Evolutionary conservation across 2,329 filamentous ascomycete species (phyloP), one percentile per base, ranked within the genome.

Genomic region (Beauveria bassiana): DNA sequence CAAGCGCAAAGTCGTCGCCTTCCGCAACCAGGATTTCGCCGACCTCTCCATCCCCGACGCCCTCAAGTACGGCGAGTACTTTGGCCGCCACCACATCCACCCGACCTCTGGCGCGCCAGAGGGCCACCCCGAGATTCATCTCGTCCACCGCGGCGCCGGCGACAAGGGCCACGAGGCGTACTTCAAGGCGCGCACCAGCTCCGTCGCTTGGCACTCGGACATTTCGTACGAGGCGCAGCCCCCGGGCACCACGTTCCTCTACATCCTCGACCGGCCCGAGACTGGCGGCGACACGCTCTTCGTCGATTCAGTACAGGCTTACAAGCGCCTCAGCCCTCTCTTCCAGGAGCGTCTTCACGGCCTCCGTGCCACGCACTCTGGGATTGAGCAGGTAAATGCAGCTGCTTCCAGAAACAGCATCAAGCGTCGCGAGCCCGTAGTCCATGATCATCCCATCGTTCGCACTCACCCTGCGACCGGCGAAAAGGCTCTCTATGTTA

Each of bases 191-290:
- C 82, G 88, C 52, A 91, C 88, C 3, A 91, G 86, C 73, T 87
- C 85, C 1, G 84, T 93, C 8, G 88, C 89, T 16, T 93, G 90
- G 90, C 90, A 95, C 74, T 88, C 85, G 0, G 90, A 95, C 66
- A 86, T 95, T 1, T 89, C 87, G 1, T 95, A 93, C 70, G 91
- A 95, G 75, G 78, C 83, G 66, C 90, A 95, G 74, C 90, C 90
- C 3, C 90, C 90, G 0, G 89, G 90, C 50, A 93, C 90, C 0
- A 93, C 91, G 0, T 93, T 95, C 75, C 74, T 96, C 49, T 93
- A 93, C 70, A 79, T 90, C 54, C 81, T 96, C 10, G 90, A 95
- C 69, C 86, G 84, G 28, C 90, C 90, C 1, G 78, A 81, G 47
- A 85, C 83, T 0, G 90, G 90, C 38, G 91, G 90, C 46, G 90